A percentile compares a stretch with the other conserved stretches of the same genome.
phyloP scores from a whole-genome alignment of 441 rosid species.

The Dalechampia spathulata region DNA sequence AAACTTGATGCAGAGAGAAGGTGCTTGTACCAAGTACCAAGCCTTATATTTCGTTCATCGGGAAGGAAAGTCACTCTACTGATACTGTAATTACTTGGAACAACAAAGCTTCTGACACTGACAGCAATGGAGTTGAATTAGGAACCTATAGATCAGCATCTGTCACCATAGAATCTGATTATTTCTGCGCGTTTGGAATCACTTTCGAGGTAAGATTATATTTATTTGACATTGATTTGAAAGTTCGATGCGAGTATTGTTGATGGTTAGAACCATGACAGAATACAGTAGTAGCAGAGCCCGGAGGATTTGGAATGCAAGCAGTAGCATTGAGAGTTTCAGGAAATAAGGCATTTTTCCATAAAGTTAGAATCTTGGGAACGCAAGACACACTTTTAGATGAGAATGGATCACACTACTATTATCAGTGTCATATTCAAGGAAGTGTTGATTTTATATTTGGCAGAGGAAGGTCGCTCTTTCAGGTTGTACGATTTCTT shows the following conservation, averaged over 20 bases:
- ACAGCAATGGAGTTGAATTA: conserved; percentile 34
- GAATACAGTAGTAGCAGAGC: conserved; percentile 69
- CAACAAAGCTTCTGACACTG: conserved; percentile 67
- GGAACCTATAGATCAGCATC: conserved; percentile 83
- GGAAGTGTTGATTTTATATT: conserved; percentile 86
- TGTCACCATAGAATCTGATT: conserved; percentile 61
- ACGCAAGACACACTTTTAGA: conserved; percentile 89
- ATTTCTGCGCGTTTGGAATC: conserved; percentile 71
- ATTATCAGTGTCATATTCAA: conserved; percentile 55
- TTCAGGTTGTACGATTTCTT: conserved; percentile 31
- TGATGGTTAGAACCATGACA: conserved; percentile 26
- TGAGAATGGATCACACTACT: conserved; percentile 77
- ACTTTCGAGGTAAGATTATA: conserved; percentile 56
- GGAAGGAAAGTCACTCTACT: conserved; percentile 32
- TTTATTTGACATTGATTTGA: not conserved
- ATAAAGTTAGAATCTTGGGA: conserved; percentile 58
- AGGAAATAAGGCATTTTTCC: conserved; percentile 77
- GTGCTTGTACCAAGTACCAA: conserved; percentile 60
- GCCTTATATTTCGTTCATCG: conserved; percentile 74
- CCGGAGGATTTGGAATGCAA: conserved; percentile 70
- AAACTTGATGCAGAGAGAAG: conserved; percentile 54
- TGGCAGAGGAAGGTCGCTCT: conserved; percentile 70
- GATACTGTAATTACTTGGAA: conserved; percentile 63
- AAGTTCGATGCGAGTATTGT: too few relatives aligned
- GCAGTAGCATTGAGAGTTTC: conserved; percentile 74